These are phyloP conservation scores for Gomphus bonarii DNA, from an alignment of 1,284 basidiomycete species.

Conservation along the genomic window DNA sequence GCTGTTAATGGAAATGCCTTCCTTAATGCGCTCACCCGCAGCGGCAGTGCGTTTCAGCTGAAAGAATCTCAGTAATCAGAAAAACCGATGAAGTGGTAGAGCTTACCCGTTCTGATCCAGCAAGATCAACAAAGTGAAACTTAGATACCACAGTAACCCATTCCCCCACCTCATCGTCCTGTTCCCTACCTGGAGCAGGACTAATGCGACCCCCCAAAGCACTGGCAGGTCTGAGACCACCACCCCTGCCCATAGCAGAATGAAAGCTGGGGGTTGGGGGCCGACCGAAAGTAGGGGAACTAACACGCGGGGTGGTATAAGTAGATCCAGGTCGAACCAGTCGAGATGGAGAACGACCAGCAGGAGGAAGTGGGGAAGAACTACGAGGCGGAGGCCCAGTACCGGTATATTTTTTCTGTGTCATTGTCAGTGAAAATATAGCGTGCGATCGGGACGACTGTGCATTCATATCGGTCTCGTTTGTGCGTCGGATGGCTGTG, in stretches of 20 bases:
- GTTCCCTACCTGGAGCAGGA: slow-evolving; percentile 37
- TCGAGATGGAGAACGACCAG: slow-evolving; percentile 66
- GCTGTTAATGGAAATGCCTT: slow-evolving; percentile 96
- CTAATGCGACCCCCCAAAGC: slow-evolving; percentile 41
- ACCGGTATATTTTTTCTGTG: slow-evolving; percentile 74
- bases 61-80: slow-evolving; percentile 15
- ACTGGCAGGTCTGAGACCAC: slow-evolving; percentile 59
- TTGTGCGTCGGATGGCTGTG: slow-evolving; percentile 83
- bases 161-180: slow-evolving; percentile 55
- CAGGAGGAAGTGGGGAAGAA: slow-evolving; percentile 60
- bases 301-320: slow-evolving; percentile 33
- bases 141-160: slow-evolving; percentile 91
- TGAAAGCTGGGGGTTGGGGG: slow-evolving; percentile 69
- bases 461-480: slow-evolving; percentile 98
- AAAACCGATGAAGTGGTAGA: not conserved
- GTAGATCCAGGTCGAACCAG: slow-evolving; percentile 69
- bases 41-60: slow-evolving; percentile 89
- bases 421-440: slow-evolving; percentile 93
- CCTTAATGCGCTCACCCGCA: slow-evolving; percentile 90
- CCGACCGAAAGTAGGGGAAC: slow-evolving; percentile 65
- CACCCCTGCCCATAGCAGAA: slow-evolving; percentile 58
- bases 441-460: slow-evolving; percentile 97
- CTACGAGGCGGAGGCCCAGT: slow-evolving; percentile 58
- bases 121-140: slow-evolving; percentile 97
- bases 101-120: slow-evolving; percentile 88